phyloP scores from a whole-genome alignment of 805 yeast genomes.

The Candida ortonii region DNA sequence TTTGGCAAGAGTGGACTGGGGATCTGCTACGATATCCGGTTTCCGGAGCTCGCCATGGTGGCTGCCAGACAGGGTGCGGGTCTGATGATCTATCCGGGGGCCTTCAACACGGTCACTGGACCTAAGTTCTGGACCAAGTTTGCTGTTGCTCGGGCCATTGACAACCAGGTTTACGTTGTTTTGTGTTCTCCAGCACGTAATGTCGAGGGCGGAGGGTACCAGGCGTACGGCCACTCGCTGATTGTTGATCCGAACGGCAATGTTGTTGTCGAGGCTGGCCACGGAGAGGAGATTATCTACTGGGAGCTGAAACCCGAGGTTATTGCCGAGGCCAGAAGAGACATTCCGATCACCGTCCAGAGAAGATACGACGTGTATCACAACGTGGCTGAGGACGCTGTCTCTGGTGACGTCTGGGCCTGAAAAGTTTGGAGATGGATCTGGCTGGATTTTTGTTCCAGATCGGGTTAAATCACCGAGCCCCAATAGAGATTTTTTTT shows the following conservation, averaged over 20 bases:
- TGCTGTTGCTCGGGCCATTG: conserved; percentile 72
- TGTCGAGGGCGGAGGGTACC: conserved; percentile 46
- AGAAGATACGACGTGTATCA: conserved; percentile 66
- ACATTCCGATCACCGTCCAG: conserved; percentile 68
- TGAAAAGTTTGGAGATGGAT: conserved; percentile 9
- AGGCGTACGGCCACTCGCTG: conserved; percentile 65
- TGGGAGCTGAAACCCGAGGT: conserved; percentile 67
- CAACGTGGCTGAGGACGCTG: conserved; percentile 36
- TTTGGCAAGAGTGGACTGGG: conserved; percentile 78
- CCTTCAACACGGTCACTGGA: conserved; percentile 81
- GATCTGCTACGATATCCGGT: conserved; percentile 79
- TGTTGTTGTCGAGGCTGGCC: conserved; percentile 69
- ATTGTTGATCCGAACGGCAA: conserved; percentile 63
- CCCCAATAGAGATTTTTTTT: neutral
- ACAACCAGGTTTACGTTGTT: conserved; percentile 68
- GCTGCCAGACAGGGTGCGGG: conserved; percentile 69
- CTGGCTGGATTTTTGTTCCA: too few relatives aligned
- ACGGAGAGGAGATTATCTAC: conserved; percentile 69
- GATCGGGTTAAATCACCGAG: conserved; percentile 1
- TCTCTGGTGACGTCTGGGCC: conserved; percentile 20
- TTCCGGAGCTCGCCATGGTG: conserved; percentile 71
- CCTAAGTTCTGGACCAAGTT: conserved; percentile 80
- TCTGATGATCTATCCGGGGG: conserved; percentile 81
- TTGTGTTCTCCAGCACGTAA: conserved; percentile 90
- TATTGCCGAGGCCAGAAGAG: conserved; percentile 55